These are phyloP conservation scores for Russula emetica DNA, from an alignment of 768 basidiomycete genomes.

Conservation along the genomic window DNA sequence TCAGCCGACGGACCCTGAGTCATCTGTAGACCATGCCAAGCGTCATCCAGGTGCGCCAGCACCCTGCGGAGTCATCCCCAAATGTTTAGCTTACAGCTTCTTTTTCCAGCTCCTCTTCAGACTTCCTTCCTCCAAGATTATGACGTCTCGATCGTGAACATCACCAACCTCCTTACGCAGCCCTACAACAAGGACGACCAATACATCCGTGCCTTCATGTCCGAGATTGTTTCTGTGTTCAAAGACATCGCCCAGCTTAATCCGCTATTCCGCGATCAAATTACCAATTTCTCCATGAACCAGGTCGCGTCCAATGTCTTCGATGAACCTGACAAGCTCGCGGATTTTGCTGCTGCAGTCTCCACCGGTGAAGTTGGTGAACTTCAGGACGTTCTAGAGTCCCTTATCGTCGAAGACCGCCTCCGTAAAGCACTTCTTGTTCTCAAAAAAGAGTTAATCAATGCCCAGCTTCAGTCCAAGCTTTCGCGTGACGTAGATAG, in stretches of 20 bases:
- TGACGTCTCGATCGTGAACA: conserved; percentile 81
- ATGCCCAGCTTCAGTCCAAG: conserved; percentile 91
- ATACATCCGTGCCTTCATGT: conserved; percentile 92
- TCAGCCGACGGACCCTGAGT: conserved; percentile 10
- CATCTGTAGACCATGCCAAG: conserved; percentile 15
- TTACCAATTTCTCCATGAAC: conserved; percentile 92
- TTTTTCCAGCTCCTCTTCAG: conserved; percentile 55
- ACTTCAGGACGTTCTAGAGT: conserved; percentile 90
- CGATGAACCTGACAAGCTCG: conserved; percentile 95
- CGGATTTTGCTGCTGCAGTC: conserved; percentile 95
- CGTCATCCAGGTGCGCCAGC: conserved; percentile 22
- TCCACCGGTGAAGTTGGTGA: conserved; percentile 90
- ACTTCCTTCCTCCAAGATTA: conserved; percentile 82
- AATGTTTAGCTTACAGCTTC: conserved; percentile 18
- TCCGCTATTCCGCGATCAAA: conserved; percentile 96
- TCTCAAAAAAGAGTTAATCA: conserved; percentile 96
- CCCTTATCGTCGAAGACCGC: conserved; percentile 78
- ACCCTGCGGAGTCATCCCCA: neutral
- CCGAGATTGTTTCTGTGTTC: conserved; percentile 94
- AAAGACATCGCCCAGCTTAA: conserved; percentile 98
- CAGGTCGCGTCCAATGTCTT: conserved; percentile 92
- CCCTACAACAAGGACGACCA: conserved; percentile 92
- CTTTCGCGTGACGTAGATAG: conserved; percentile 88
- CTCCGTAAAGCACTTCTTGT: conserved; percentile 87
- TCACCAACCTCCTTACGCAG: conserved; percentile 75